Base-by-base conservation (phyloP, 176 grass and related monocot species). In the Carex scoparia region DNA sequence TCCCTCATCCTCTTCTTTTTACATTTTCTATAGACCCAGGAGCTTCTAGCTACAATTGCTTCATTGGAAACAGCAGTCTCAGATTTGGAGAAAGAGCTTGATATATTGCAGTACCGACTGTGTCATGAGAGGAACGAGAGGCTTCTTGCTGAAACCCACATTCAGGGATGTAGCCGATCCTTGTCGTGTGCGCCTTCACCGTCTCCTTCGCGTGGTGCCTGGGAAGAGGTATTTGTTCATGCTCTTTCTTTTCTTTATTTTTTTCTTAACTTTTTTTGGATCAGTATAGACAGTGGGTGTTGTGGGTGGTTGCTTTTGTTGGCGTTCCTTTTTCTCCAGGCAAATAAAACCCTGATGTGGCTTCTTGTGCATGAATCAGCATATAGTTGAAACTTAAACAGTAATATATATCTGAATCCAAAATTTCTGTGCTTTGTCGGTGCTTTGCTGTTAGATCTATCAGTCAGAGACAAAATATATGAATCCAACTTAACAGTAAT, bases 71-170 rank as follows among this genome's bases (percentile, higher is more conserved):
- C 46, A 16, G 87, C 91, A 27, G 88, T 99, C 31, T 91, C 62
- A 10, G 89, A 95, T 60, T 94, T 99, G 0, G 93, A 99, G 86
- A 92, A 99, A 66, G 93, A 99, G 79, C 83, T 99, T 74, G 89
- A 87, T 89, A 87, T 91, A 63, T 89, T 99, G 69, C 92, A 96
- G 70, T 92, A 91, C 68, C 91, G 85, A 16, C 85, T 99, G 80
- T 99, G 91, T 76, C 88, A 90, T 84, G 97, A 96, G 80, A 92
- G 97, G 84, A 90, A 93, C 57, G 93, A 95, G 83, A 84, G 93
- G 61, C 81, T 89, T 80, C 88, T 95, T 82, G 90, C 93, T 51
- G 90, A 96, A 91, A 89, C 85, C 82, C 88, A 92, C 69, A 80
- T 85, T 64, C 68, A 44, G 5, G 81, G 81, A 83, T 83, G 42